A percentile compares a stretch with the other conserved stretches of the same genome.
Evolutionary conservation across 1,284 basidiomycete genomes (phyloP).

Genomic region (Austroboletus niveus): DNA sequence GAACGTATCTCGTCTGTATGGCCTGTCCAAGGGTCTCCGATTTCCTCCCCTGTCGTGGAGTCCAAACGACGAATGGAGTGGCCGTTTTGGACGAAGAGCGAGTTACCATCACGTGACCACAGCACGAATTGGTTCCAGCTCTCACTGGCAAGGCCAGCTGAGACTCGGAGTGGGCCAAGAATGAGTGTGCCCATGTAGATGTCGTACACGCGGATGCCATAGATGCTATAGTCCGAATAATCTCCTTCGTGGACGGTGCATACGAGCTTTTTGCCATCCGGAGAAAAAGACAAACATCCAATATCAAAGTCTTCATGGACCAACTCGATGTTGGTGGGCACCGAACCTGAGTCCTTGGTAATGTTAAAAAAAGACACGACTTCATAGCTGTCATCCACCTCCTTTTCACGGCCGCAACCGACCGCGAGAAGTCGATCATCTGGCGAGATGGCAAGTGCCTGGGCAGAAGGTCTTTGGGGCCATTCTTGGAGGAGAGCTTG

Average conservation of each 20-base stretch:
- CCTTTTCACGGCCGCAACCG: no score
- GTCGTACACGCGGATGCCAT: conserved; percentile 1
- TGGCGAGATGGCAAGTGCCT: not conserved
- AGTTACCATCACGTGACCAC: conserved; percentile 13
- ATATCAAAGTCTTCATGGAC: no score
- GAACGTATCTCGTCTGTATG: not conserved
- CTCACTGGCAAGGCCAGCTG: no score
- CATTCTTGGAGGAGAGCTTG: not conserved
- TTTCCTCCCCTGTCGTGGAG: not conserved
- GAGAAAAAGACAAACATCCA: conserved; percentile 2
- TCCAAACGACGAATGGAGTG: conserved; percentile 3
- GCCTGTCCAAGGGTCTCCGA: conserved; percentile 6
- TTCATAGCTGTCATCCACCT: no score
- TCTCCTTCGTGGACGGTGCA: not conserved
- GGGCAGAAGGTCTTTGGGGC: not conserved
- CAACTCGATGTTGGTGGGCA: not conserved
- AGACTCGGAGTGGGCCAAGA: not conserved
- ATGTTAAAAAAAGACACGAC: not conserved
- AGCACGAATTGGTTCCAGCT: not conserved
- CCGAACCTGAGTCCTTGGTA: not conserved
- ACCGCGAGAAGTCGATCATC: not conserved
- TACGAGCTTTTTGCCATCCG: conserved; percentile 3
- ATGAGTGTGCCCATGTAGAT: not conserved
- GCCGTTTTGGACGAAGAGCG: not conserved
- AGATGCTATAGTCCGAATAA: no score